These are phyloP conservation scores for Candida nonsorbophila DNA, from an alignment of 805 yeast species.

Conservation along the genomic window DNA sequence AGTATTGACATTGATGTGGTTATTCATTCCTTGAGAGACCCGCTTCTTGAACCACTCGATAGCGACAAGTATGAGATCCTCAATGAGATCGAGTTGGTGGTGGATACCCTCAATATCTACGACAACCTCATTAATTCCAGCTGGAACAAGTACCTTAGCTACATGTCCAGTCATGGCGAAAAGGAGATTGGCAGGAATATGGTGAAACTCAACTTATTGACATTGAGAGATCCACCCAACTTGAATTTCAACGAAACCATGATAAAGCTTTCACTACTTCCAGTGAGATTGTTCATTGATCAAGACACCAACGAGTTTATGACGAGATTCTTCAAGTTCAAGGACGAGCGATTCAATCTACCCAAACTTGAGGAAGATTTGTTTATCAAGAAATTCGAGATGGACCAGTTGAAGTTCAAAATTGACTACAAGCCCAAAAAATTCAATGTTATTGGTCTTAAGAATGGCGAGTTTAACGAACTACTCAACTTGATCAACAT, in stretches of 20 bases:
- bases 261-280: slow-evolving; percentile 52
- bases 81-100: slow-evolving; percentile 40
- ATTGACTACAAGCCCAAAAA: slow-evolving; percentile 91
- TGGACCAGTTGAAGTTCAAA: slow-evolving; percentile 48
- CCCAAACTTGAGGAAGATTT: slow-evolving; percentile 56
- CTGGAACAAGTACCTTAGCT: slow-evolving; percentile 80
- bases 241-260: slow-evolving; percentile 68
- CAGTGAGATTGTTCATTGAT: slow-evolving; percentile 80
- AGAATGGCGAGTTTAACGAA: slow-evolving; percentile 84
- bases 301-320: slow-evolving; percentile 90
- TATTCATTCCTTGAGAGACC: slow-evolving; percentile 45
- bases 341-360: slow-evolving; percentile 60
- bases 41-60: slow-evolving; percentile 30
- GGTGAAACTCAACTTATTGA: slow-evolving; percentile 47
- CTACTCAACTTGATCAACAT: slow-evolving; percentile 83
- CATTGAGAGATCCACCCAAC: slow-evolving; percentile 57
- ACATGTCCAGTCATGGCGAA: slow-evolving; percentile 63
- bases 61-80: slow-evolving; percentile 35
- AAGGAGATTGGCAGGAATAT: slow-evolving; percentile 66
- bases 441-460: slow-evolving; percentile 75
- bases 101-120: slow-evolving; percentile 8
- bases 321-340: slow-evolving; percentile 75
- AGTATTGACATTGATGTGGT: slow-evolving; percentile 46
- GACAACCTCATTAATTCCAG: slow-evolving; percentile 75
- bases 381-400: slow-evolving; percentile 63